Base-by-base conservation (phyloP, 2,329 filamentous ascomycete genomes). In the Colletotrichum noveboracense region DNA sequence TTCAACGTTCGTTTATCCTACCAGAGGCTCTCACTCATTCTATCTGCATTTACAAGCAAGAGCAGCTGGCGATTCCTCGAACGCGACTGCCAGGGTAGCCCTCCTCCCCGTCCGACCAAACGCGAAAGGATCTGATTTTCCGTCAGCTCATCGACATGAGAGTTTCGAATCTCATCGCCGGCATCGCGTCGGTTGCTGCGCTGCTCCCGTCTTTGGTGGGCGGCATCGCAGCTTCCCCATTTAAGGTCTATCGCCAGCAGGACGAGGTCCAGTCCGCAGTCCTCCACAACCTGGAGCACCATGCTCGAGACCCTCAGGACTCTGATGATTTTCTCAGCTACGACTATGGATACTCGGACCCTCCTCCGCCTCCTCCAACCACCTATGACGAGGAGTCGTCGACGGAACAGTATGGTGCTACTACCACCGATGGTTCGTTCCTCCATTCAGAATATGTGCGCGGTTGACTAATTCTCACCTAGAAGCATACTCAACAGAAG, bases 111-210 rank as follows among this genome's bases (percentile, higher is more conserved):
- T n/a, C 12, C 14, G 9, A 6, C 14, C 7, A 6, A 5, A 4
- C 1, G 10, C 34, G 6, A 6, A 26, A 43, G 5, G 9, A 18
- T 32, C 48, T 52, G 18, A 65, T 7, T 12, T 30, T 18, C n/a
- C 48, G 32, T 28, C 14, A 21, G 7, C 4, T 60, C 14, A 14
- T 58, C 36, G 26, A 7, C 70, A 89, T 89, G 87, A 86, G 83
- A 77, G 79, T 72, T 30, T 82, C 78, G 16, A 79, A 79, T 79
- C 76, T 84, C 68, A 76, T 80, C 77, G 70, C 80, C 76, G 80
- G 82, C 80, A 69, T 86, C 34, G 74, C 83, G 77, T 85, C 82
- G 79, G 83, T 82, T 71, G 72, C 81, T 30, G 38, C 81, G 64
- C 70, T 86, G 26, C 60, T 84, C 18, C 67, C 77, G 66, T 81